Evolutionary conservation across 2,329 filamentous ascomycete genomes (phyloP).

Genomic region (Cercospora citrullina): DNA sequence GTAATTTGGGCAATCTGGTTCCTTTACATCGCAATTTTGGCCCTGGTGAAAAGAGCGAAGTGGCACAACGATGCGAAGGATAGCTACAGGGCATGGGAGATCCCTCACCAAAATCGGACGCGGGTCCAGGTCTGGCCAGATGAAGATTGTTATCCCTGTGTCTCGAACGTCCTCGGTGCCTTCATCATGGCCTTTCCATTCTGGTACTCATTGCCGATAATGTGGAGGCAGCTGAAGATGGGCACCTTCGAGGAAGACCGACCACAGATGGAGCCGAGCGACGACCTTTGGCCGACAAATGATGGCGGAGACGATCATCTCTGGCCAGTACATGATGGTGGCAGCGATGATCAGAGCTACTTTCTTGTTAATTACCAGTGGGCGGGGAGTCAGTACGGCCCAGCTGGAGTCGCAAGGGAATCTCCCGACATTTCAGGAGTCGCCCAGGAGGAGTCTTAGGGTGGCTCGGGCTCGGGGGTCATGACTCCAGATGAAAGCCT

Average conservation of each 20-base stretch:
- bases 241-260: conserved; percentile 1
- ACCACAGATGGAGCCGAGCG: background rate
- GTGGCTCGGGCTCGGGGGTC: background rate
- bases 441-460: too few species aligned
- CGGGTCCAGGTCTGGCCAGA: conserved; percentile 9
- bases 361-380: background rate
- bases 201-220: conserved; percentile 8
- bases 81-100: background rate
- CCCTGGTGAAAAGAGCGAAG: background rate
- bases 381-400: background rate
- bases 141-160: background rate
- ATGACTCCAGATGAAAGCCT: background rate
- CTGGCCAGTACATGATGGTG: background rate
- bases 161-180: conserved; percentile 3
- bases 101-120: background rate
- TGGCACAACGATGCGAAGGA: background rate
- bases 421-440: too few species aligned
- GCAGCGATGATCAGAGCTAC: background rate
- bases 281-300: background rate
- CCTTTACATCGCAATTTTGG: background rate
- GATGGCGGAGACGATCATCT: background rate
- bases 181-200: background rate
- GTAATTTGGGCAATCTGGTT: conserved; percentile 7
- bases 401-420: background rate
- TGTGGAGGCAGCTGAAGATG: conserved; percentile 9